Base-by-base conservation (phyloP, 495 filamentous ascomycete genomes). In the Friedmanniomyces simplex region DNA sequence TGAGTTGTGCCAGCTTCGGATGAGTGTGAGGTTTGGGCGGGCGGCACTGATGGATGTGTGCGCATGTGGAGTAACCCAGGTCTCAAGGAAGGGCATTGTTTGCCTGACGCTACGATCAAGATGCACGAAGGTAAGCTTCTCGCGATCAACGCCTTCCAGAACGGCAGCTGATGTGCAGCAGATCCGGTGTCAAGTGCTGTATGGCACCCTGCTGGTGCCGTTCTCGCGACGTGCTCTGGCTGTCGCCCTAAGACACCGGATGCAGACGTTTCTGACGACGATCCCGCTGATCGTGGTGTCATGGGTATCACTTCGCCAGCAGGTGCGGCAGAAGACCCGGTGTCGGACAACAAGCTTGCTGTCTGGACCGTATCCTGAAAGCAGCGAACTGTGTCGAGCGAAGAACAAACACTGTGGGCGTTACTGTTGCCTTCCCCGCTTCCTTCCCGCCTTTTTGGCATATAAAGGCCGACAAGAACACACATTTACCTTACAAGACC, bases 11-110 rank as follows among this genome's bases (percentile, higher is more conserved):
- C 20, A 47, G 73, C 55, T 57, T 70, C 22, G 67, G 69, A 7
- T 65, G 83, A 82, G 2, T 82, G 83, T 68, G 86, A 90, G 66
- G 73, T 95, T 20, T 94, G 88, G 90, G 88, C 85, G 34, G 91
- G 90, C 16, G 87, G 87, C 1, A 80, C 71, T n/a, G 84, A 88
- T 73, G 94, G 93, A 0, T 67, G 71, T 14, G 85, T 95, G 55
- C 80, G 82, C 54, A 77, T 86, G 21, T 98, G 89, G 89, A 79
- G 79, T 55, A 77, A 83, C 32, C 61, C 68, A 10, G 43, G 60
- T 13, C 24, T 55, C 30, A 56, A 76, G 80, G 6, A 80, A 75
- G 47, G 77, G 59, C 67, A 65, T 59, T 55, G 68, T 13, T 55
- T 55, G 25, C 51, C 66, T 13, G 63, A 69, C 28, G 63, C 50